Evolutionary conservation across 116 monocot species (phyloP), one percentile per base, ranked within the genome.

Genomic region (Trichopus zeylanicus): DNA sequence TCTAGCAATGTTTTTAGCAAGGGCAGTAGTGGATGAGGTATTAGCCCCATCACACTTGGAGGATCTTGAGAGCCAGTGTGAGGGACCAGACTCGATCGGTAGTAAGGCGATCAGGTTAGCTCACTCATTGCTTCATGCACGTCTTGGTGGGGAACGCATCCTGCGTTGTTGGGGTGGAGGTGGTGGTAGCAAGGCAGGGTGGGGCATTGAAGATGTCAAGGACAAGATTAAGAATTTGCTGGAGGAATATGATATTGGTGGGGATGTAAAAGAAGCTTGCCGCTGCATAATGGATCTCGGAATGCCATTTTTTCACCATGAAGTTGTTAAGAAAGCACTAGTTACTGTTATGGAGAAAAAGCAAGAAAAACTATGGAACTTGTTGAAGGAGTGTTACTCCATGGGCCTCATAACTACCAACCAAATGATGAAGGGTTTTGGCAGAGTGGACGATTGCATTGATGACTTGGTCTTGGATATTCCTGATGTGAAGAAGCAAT

Each of bases 251-350:
- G 72, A 77, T 19, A 68, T 55, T 9, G 82, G 85, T 0, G 91
- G 91, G 2, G 91, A 79, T 30, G 3, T 77, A 1, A 8, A 28
- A 7, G 91, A 91, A 54, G 91, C 91, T 19, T 85, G 79, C 39
- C 75, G 69, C n/a, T 91, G 85, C 72, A 82, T 80, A 59, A 82
- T 80, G 61, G 85, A 85, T 33, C 69, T 91, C 1, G 91, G 82
- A 0, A 82, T 91, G 91, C 91, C 91, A 0, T 91, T 91, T 54
- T 91, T 91, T 61, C 79, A 85, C 65, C 91, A 91, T 55, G 82
- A 91, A 53, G 77, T 86, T 0, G 82, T 91, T 2, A 91, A 91
- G 79, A 91, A 77, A 52, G 75, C 82, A 18, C 32, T 91, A 51
- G 72, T 79, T 31, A 64, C 21, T 16, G 46, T 77, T 9, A 91